phyloP scores from a whole-genome alignment of 2,329 filamentous ascomycete genomes.

The Cladosporium sphaerospermum region DNA sequence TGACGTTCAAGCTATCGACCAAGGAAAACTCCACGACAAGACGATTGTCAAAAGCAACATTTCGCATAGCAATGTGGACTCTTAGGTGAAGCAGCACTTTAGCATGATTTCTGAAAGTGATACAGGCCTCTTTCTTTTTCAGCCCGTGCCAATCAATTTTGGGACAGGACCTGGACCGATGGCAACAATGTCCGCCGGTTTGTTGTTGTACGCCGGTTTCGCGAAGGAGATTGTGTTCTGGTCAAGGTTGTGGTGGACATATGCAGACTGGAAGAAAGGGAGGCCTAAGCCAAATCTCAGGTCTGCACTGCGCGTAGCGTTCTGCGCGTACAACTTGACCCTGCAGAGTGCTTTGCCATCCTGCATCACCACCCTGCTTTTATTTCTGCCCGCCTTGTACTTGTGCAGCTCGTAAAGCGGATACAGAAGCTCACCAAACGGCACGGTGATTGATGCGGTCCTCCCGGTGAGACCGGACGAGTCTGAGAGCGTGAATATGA shows the following conservation, averaged over 20 bases:
- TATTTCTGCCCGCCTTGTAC: not conserved
- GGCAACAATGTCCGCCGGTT: not conserved
- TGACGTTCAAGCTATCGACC: no score
- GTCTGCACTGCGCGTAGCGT: no score
- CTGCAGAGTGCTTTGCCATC: not conserved
- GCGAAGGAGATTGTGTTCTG: conserved; percentile 2
- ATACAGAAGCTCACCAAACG: not conserved
- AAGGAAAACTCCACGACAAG: no score
- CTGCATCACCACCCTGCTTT: not conserved
- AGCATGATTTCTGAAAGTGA: no score
- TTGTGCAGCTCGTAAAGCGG: not conserved
- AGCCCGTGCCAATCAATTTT: not conserved
- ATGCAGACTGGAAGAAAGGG: not conserved
- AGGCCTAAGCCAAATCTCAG: not conserved
- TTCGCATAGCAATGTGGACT: no score
- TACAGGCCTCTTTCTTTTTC: not conserved
- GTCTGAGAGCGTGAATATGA: not conserved
- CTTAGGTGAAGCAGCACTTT: no score
- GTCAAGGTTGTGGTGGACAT: not conserved
- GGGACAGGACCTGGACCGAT: not conserved
- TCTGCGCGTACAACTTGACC: not conserved
- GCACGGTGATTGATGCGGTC: not conserved
- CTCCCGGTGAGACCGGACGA: not conserved
- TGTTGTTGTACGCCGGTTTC: not conserved
- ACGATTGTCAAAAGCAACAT: no score